Evolutionary conservation across 352 stramenopile genomes (phyloP).

Genomic region (Pythium folliculosum): DNA sequence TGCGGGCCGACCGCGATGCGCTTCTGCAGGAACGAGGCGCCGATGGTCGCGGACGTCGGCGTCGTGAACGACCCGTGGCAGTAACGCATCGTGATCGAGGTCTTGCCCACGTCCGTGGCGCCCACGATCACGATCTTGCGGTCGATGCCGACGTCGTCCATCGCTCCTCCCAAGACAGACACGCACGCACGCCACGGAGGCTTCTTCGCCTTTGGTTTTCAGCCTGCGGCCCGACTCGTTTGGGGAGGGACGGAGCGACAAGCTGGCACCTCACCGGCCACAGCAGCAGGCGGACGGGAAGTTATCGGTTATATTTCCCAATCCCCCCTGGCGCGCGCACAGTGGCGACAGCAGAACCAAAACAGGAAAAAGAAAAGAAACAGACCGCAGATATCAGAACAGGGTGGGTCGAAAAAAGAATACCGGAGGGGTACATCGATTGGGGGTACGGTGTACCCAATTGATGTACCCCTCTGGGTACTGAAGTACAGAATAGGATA

Average conservation of each 20-base stretch:
- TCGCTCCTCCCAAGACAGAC: constrained; percentile 18
- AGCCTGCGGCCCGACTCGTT: background rate
- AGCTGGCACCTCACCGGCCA: background rate
- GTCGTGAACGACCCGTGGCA: constrained; percentile 86
- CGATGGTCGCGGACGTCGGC: constrained; percentile 83
- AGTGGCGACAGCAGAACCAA: background rate
- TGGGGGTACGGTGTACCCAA: too few relatives aligned
- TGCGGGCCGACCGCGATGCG: constrained; percentile 67
- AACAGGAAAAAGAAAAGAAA: background rate
- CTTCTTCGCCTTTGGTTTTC: constrained; percentile 10
- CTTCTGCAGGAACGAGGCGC: constrained; percentile 88
- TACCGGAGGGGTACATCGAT: background rate
- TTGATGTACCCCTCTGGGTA: too few relatives aligned
- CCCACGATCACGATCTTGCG: constrained; percentile 90
- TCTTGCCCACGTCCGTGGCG: constrained; percentile 88
- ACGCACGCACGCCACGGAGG: background rate
- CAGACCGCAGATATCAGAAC: background rate
- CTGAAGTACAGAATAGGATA: too few relatives aligned
- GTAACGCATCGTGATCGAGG: constrained; percentile 88
- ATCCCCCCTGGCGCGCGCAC: too few relatives aligned
- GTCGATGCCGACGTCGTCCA: constrained; percentile 88
- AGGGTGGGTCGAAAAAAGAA: background rate
- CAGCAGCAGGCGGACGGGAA: background rate
- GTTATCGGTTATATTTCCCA: constrained; percentile 3
- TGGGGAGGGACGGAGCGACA: constrained; percentile 5